These are phyloP conservation scores for Ascomycota sp. DNA, from an alignment of 2,329 filamentous ascomycete genomes.

Conservation along the genomic window DNA sequence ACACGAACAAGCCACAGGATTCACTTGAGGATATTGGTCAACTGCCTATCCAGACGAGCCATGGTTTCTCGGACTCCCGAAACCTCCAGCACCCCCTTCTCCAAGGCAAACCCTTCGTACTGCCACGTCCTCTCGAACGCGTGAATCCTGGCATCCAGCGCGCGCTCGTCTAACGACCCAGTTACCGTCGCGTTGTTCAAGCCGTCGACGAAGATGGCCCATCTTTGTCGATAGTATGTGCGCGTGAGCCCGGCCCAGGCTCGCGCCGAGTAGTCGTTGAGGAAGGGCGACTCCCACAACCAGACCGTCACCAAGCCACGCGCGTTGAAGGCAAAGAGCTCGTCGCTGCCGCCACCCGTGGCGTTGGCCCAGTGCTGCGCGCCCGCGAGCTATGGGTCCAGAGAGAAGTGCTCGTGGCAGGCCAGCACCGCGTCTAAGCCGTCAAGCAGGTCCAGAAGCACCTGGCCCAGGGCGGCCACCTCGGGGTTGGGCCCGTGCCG, in stretches of 20 bases:
- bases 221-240: constrained; percentile 24
- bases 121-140: constrained; percentile 1
- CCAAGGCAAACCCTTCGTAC: constrained; percentile 1
- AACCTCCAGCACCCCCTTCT: too few relatives aligned
- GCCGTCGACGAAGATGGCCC: constrained; percentile 21
- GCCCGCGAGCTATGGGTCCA: constrained; percentile 18
- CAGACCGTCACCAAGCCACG: constrained; percentile 29
- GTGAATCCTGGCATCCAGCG: not conserved
- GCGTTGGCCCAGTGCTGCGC: constrained; percentile 9
- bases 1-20: too few relatives aligned
- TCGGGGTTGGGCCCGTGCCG: constrained; percentile 2
- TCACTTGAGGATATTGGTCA: too few relatives aligned
- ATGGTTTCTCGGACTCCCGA: too few relatives aligned
- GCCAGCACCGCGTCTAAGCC: constrained; percentile 20
- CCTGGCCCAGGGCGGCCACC: constrained; percentile 5
- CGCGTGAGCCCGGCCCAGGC: constrained; percentile 24
- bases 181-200: not conserved
- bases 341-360: constrained; percentile 5
- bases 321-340: constrained; percentile 23
- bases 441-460: constrained; percentile 13
- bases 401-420: constrained; percentile 19
- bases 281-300: constrained; percentile 12
- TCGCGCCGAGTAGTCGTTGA: constrained; percentile 28
- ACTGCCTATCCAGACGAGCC: too few relatives aligned
- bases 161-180: not conserved